Percentiles rank a stretch among this genome's conserved stretches.
These are phyloP conservation scores for Puccinia novopanici DNA, from an alignment of 1,284 basidiomycete species.

Conservation along the genomic window DNA sequence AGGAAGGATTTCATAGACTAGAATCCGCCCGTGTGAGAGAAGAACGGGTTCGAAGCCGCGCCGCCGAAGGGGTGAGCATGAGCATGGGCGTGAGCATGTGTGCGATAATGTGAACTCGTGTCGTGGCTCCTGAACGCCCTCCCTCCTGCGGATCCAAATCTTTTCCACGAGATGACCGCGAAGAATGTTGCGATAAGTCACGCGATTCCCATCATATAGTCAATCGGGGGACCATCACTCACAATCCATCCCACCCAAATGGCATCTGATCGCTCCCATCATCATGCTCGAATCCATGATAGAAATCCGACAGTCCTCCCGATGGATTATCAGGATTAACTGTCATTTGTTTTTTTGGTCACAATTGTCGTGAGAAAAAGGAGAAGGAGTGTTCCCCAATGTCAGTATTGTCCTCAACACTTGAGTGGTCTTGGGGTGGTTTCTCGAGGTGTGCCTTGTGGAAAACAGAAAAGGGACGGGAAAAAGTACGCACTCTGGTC, in stretches of 20 bases:
- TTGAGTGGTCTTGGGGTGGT: no score
- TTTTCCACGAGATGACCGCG: no score
- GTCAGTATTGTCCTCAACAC: no score
- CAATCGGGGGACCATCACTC: neutral
- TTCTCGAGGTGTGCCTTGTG: no score
- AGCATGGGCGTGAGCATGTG: neutral
- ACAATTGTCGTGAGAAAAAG: neutral
- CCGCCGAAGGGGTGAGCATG: conserved; percentile 10
- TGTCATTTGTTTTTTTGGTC: neutral
- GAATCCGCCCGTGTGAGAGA: conserved; percentile 18
- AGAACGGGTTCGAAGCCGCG: neutral
- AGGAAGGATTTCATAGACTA: neutral
- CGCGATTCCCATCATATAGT: no score
- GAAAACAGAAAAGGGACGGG: no score
- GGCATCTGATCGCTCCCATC: neutral
- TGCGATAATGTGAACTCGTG: neutral
- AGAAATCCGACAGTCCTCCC: neutral
- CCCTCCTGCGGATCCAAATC: neutral
- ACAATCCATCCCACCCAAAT: conserved; percentile 25
- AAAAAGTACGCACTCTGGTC: conserved; percentile 19
- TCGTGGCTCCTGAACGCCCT: neutral
- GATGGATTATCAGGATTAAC: conserved; percentile 33
- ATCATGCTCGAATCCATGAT: neutral
- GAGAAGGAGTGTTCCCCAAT: neutral
- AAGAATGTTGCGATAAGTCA: no score